Evolutionary conservation across 2,329 filamentous ascomycete species (phyloP), one percentile per base, ranked within the genome.

Genomic region (Macroventuria anomochaeta): DNA sequence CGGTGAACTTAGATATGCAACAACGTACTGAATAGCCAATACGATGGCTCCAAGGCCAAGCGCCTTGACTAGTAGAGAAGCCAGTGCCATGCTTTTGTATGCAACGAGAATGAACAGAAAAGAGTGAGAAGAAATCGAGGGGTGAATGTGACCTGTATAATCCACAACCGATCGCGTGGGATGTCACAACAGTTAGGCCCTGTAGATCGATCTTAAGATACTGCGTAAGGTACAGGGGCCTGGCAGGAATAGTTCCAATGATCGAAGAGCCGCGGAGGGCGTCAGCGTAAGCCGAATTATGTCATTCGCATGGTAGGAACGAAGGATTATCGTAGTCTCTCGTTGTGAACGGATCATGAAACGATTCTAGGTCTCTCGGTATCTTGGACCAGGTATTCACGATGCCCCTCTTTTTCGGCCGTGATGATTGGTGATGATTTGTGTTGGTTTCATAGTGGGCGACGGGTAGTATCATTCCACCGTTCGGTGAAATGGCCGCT

Each of bases 1-100:
- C 4, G 69, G 68, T 11, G 69, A 71, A n/a, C 52, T 53, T 7
- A 68, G 48, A 42, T 71, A 71, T 8, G 59, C 53, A 28, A 67
- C 15, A 25, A 68, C 37, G 28, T 64, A 65, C 53, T 61, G 63
- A 31, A 56, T 38, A 2, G 62, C 18, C 18, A 64, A 18, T n/a
- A 61, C 39, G 32, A 65, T 31, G 23, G 47, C 21, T 5, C 53
- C 63, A 10, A 68, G 43, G 39, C 46, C 51, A 15, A 59, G 31
- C 6, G 48, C 44, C 44, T 60, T 64, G 17, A 59, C 32, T 7
- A 68, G 21, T 13, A 66, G 37, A 7, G 48, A 58, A 12, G 43
- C 13, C 13, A 63, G 12, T 55, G 37, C 42, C 40, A 59, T 58
- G 28, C 33, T 39, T 38, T 31, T 33, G 33, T 28, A 43, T 54